These are phyloP conservation scores for Gryganskiella cystojenkinii DNA, from an alignment of 192 early-diverging fungal genomes.

Conservation along the genomic window DNA sequence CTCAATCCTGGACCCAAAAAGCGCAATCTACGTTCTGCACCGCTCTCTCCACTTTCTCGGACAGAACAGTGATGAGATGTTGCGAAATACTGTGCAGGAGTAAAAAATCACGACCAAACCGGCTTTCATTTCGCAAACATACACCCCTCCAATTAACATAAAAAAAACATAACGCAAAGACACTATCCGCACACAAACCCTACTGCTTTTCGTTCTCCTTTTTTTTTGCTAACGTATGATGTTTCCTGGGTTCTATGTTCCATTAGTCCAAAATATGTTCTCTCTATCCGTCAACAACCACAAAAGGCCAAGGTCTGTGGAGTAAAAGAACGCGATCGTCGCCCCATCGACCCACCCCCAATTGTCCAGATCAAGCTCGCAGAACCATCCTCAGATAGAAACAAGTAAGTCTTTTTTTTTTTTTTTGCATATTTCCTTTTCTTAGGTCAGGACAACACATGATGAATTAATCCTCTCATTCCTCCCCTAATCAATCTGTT, in stretches of 20 bases:
- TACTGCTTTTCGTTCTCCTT: background rate
- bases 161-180: too few relatives aligned
- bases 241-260: too few relatives aligned
- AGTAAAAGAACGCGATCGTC: constrained; percentile 88
- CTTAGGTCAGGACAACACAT: background rate
- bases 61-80: too few relatives aligned
- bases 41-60: background rate
- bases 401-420: constrained; percentile 29
- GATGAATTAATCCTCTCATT: background rate
- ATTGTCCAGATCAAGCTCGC: constrained; percentile 69
- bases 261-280: constrained; percentile 56
- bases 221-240: too few relatives aligned
- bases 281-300: constrained; percentile 88
- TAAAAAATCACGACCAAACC: too few relatives aligned
- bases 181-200: background rate
- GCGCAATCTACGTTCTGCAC: background rate
- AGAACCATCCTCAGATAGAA: constrained; percentile 40
- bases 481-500: background rate
- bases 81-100: too few relatives aligned
- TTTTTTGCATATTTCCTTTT: background rate
- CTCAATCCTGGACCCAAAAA: too few relatives aligned
- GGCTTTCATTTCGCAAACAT: too few relatives aligned
- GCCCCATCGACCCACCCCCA: constrained; percentile 83
- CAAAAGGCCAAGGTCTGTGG: constrained; percentile 90
- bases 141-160: too few relatives aligned